phyloP scores from a whole-genome alignment of 495 filamentous ascomycete genomes.

The Rostrohypoxylon terebratum region DNA sequence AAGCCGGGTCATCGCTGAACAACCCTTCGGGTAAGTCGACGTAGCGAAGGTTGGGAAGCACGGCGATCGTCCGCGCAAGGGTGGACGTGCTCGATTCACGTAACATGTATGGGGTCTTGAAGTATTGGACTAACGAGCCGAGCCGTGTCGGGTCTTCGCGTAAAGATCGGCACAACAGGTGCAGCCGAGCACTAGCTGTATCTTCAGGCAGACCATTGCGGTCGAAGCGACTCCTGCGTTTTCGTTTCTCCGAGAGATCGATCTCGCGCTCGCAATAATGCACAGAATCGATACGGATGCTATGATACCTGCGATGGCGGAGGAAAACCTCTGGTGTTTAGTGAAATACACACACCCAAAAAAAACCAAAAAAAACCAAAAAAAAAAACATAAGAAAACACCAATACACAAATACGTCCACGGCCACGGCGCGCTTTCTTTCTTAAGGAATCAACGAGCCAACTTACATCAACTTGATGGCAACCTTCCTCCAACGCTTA shows the following conservation, averaged over 20 bases:
- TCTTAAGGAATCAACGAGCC: too few relatives aligned
- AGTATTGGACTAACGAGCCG: slow-evolving; percentile 73
- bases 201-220: slow-evolving; percentile 83
- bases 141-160: slow-evolving; percentile 75
- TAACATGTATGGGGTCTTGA: slow-evolving; percentile 97
- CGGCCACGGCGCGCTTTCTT: neutral
- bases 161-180: slow-evolving; percentile 81
- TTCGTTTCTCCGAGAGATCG: slow-evolving; percentile 78
- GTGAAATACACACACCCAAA: neutral
- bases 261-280: slow-evolving; percentile 94
- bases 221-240: slow-evolving; percentile 77
- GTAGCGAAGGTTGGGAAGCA: slow-evolving; percentile 86
- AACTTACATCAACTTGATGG: slow-evolving; percentile 70
- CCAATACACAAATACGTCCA: too few relatives aligned
- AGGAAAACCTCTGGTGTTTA: slow-evolving; percentile 25
- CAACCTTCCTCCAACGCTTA: slow-evolving; percentile 73
- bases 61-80: slow-evolving; percentile 85
- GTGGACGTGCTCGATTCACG: slow-evolving; percentile 87
- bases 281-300: slow-evolving; percentile 91
- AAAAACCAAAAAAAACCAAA: too few relatives aligned
- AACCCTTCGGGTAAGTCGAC: slow-evolving; percentile 92
- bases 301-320: slow-evolving; percentile 72
- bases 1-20: slow-evolving; percentile 80
- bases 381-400: too few relatives aligned
- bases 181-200: slow-evolving; percentile 78